Evolutionary conservation across 768 basidiomycete species (phyloP).

Genomic region (Pleurotus pulmonarius): DNA sequence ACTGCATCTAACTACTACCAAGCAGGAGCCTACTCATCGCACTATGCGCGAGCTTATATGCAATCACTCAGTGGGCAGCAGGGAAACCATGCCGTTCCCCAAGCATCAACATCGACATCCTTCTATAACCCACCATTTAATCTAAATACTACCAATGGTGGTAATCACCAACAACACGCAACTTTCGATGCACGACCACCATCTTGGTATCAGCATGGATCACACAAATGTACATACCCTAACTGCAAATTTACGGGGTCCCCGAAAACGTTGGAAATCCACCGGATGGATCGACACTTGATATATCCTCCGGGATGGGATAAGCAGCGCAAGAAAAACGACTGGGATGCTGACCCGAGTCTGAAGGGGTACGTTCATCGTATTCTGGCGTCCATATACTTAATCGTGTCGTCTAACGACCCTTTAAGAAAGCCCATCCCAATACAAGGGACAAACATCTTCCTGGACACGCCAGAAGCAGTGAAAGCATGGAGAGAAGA

Average conservation of each 20-base stretch:
- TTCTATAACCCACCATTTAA: slow-evolving; percentile 19
- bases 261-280: slow-evolving; percentile 65
- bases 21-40: slow-evolving; percentile 36
- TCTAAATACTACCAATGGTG: neutral
- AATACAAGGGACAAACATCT: slow-evolving; percentile 76
- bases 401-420: slow-evolving; percentile 2
- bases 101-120: slow-evolving; percentile 36
- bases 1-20: slow-evolving; percentile 8
- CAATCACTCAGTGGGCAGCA: slow-evolving; percentile 23
- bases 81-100: slow-evolving; percentile 16
- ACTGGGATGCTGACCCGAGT: slow-evolving; percentile 83
- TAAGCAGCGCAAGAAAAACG: slow-evolving; percentile 44
- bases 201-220: slow-evolving; percentile 65
- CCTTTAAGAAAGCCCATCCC: slow-evolving; percentile 57
- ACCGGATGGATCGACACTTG: slow-evolving; percentile 90
- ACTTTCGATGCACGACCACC: slow-evolving; percentile 9
- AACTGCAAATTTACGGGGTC: slow-evolving; percentile 72
- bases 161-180: neutral
- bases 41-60: slow-evolving; percentile 55
- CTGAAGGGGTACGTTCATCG: slow-evolving; percentile 57
- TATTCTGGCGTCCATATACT: neutral
- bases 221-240: slow-evolving; percentile 52
- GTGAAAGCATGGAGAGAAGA: slow-evolving; percentile 86
- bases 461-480: slow-evolving; percentile 78
- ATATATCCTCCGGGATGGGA: slow-evolving; percentile 77